phyloP scores from a whole-genome alignment of 768 basidiomycete species.

The Cubamyces sp. region DNA sequence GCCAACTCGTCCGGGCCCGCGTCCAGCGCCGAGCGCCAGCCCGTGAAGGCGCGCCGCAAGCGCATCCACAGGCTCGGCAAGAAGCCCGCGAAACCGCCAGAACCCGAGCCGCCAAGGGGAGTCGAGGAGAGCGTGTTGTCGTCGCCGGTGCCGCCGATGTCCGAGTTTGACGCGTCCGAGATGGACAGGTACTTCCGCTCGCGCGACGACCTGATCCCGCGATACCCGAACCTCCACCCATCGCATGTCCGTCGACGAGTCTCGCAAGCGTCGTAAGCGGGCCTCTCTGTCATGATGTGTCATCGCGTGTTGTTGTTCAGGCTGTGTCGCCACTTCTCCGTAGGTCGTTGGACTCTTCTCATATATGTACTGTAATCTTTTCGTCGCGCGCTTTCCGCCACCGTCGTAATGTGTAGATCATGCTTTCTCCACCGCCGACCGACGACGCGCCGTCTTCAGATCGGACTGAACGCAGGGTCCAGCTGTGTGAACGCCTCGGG shows the following conservation, averaged over 20 bases:
- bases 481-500: conserved; percentile 30
- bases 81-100: conserved; percentile 26
- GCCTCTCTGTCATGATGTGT: too few relatives aligned
- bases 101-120: not conserved
- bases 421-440: not conserved
- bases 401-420: conserved; percentile 27
- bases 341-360: conserved; percentile 12
- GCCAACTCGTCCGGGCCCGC: conserved; percentile 39
- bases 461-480: conserved; percentile 33
- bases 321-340: not conserved
- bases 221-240: conserved; percentile 32
- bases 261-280: conserved; percentile 17
- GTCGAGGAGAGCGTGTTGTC: conserved; percentile 26
- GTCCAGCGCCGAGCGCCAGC: conserved; percentile 48
- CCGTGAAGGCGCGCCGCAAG: conserved; percentile 76
- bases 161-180: conserved; percentile 70
- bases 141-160: conserved; percentile 43
- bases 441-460: conserved; percentile 20
- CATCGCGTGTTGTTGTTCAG: not conserved
- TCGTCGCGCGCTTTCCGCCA: conserved; percentile 3
- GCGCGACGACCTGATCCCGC: conserved; percentile 36
- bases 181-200: conserved; percentile 75
- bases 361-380: conserved; percentile 21
- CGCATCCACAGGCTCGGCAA: conserved; percentile 64
- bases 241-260: conserved; percentile 30